Evolutionary conservation across 192 early-diverging fungal genomes (phyloP).

Genomic region (Ambispora gerdemannii): DNA sequence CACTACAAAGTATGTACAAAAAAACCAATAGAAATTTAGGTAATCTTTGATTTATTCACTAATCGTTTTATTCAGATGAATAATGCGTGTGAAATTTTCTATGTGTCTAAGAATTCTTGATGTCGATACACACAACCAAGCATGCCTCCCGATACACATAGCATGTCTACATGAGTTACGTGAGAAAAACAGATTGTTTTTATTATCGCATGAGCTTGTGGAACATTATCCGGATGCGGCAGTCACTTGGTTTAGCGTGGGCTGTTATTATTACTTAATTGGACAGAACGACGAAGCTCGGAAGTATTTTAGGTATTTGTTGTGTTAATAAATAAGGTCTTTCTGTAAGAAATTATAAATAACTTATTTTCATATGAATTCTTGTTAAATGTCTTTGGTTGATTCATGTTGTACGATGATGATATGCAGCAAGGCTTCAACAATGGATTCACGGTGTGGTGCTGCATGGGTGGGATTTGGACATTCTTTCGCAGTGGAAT

Average conservation of each 20-base stretch:
- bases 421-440: slow-evolving; percentile 52
- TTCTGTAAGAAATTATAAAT: neutral
- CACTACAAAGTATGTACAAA: slow-evolving; percentile 43
- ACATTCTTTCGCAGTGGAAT: slow-evolving; percentile 73
- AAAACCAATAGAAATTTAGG: neutral
- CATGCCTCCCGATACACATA: slow-evolving; percentile 61
- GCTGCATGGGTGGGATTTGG: slow-evolving; percentile 79
- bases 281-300: slow-evolving; percentile 60
- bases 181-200: slow-evolving; percentile 65
- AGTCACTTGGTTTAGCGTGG: slow-evolving; percentile 74
- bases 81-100: no score
- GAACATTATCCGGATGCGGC: slow-evolving; percentile 55
- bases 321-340: neutral
- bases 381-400: slow-evolving; percentile 1
- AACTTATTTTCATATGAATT: neutral
- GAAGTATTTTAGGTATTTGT: slow-evolving; percentile 53
- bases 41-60: neutral
- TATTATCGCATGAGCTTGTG: slow-evolving; percentile 68
- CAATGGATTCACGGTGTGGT: slow-evolving; percentile 59
- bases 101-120: slow-evolving; percentile 51
- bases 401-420: no score
- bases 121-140: slow-evolving; percentile 55
- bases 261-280: slow-evolving; percentile 69
- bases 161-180: slow-evolving; percentile 63
- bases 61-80: neutral